Conservation (phyloP, 495 filamentous ascomycete species). For the Hamigera avellanea region DNA sequence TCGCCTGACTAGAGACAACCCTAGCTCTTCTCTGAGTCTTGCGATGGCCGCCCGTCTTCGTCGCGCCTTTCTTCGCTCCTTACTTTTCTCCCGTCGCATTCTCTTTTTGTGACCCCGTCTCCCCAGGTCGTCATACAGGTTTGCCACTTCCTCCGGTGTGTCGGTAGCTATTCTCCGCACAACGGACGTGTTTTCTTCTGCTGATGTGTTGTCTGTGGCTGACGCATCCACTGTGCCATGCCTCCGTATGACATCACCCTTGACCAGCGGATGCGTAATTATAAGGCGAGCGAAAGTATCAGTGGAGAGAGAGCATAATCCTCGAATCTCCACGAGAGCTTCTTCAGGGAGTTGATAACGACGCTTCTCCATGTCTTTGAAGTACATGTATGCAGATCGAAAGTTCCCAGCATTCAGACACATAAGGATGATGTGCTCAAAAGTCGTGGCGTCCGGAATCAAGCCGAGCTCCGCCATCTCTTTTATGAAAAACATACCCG, state of each 20-base stretch:
- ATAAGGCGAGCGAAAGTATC: slow-evolving; percentile 21
- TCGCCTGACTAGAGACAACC: too few relatives aligned
- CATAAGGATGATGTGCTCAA: slow-evolving; percentile 57
- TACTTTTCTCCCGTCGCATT: too few relatives aligned
- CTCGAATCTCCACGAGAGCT: slow-evolving; percentile 16
- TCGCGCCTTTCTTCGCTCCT: too few relatives aligned
- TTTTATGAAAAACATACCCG: slow-evolving; percentile 55
- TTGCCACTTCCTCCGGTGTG: too few relatives aligned
- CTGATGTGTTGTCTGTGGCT: too few relatives aligned
- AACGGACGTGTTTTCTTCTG: too few relatives aligned
- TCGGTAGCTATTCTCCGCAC: too few relatives aligned
- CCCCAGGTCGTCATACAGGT: too few relatives aligned
- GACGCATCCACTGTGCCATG: too few relatives aligned
- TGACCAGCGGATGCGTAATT: slow-evolving; percentile 17
- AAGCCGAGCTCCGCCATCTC: slow-evolving; percentile 63
- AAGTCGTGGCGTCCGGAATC: slow-evolving; percentile 46
- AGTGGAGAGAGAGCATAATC: slow-evolving; percentile 14
- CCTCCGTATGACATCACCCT: slow-evolving; percentile 2
- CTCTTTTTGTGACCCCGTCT: too few relatives aligned
- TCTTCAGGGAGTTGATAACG: slow-evolving; percentile 12
- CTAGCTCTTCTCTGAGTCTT: too few relatives aligned
- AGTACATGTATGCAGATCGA: slow-evolving; percentile 29
- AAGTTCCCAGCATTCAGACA: slow-evolving; percentile 39
- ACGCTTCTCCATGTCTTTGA: slow-evolving; percentile 23
- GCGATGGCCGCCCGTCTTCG: too few relatives aligned